phyloP scores from a whole-genome alignment of 2,329 filamentous ascomycete species.

The Cladosporium sp. region DNA sequence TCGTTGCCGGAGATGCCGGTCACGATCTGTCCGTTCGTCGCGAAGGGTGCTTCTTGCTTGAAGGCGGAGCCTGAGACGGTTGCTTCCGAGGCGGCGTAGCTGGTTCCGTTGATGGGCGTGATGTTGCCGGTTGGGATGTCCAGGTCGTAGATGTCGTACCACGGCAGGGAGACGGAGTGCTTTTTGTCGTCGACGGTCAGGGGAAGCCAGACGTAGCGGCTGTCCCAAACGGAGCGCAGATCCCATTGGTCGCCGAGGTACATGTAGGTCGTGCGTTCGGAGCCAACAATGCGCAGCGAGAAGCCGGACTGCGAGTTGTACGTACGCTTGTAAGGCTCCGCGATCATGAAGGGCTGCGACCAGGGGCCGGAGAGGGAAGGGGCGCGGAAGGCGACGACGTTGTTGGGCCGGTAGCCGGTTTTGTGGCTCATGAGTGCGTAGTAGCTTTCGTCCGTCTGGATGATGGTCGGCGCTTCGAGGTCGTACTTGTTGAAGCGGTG shows the following conservation, averaged over 20 bases:
- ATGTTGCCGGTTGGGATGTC: conserved; percentile 48
- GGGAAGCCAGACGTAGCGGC: conserved; percentile 53
- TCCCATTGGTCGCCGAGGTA: conserved; percentile 66
- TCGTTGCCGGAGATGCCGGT: conserved; percentile 52
- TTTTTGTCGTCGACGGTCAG: conserved; percentile 45
- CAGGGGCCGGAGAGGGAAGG: conserved; percentile 54
- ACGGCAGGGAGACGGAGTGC: conserved; percentile 45
- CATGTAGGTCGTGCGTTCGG: conserved; percentile 36
- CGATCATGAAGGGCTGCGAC: conserved; percentile 56
- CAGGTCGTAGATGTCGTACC: conserved; percentile 53
- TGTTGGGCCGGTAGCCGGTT: conserved; percentile 47
- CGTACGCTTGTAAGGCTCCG: conserved; percentile 50
- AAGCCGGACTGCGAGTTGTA: conserved; percentile 56
- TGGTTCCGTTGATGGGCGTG: conserved; percentile 41
- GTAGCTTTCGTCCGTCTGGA: conserved; percentile 55
- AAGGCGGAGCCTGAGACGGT: conserved; percentile 43
- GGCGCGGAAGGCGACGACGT: conserved; percentile 55
- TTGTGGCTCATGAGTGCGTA: conserved; percentile 58
- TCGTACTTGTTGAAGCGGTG: conserved; percentile 55
- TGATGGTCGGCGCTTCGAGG: conserved; percentile 54
- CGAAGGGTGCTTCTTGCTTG: conserved; percentile 52
- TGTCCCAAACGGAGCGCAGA: conserved; percentile 46
- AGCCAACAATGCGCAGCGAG: conserved; percentile 44
- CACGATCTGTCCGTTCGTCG: conserved; percentile 40
- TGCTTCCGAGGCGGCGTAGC: conserved; percentile 44